These are phyloP conservation scores for Candida anglica DNA, from an alignment of 805 yeast genomes.

Conservation along the genomic window DNA sequence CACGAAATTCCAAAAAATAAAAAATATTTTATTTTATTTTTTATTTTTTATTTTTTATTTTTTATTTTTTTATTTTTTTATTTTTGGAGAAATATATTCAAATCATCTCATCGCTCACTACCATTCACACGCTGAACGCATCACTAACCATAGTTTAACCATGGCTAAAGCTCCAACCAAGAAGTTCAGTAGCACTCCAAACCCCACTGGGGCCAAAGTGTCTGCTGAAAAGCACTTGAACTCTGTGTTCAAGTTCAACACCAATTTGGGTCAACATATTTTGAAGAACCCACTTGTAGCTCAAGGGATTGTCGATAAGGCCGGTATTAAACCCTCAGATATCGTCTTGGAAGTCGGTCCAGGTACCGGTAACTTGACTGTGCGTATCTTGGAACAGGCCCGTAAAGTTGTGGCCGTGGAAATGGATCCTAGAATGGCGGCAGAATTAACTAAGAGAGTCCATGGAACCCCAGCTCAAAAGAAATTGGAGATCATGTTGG, in stretches of 20 bases:
- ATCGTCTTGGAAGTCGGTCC: conserved; percentile 96
- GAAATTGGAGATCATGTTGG: conserved; percentile 85
- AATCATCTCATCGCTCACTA: conserved; percentile 3
- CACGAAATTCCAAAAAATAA: too few species aligned
- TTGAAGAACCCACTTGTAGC: conserved; percentile 95
- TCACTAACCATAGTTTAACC: too few species aligned
- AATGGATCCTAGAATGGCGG: conserved; percentile 99
- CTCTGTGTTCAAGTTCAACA: conserved; percentile 93
- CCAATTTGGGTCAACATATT: conserved; percentile 95
- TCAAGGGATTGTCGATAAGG: conserved; percentile 97
- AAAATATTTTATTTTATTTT: too few species aligned
- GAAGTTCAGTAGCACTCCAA: conserved; percentile 47
- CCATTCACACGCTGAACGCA: too few species aligned
- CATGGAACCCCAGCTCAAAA: conserved; percentile 94
- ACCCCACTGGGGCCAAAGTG: conserved; percentile 53
- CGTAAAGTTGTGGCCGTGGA: conserved; percentile 93
- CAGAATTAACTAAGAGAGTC: conserved; percentile 94
- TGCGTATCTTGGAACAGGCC: conserved; percentile 87
- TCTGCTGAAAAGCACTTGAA: conserved; percentile 68
- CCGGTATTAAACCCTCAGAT: conserved; percentile 88
- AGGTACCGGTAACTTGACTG: conserved; percentile 97
- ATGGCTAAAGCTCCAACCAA: conserved; percentile 68
- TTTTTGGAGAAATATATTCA: neutral
- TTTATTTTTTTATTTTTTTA: neutral
- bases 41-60: neutral